These are phyloP conservation scores for Penicillium sclerotiorum DNA, from an alignment of 2,329 filamentous ascomycete species.

Conservation along the genomic window DNA sequence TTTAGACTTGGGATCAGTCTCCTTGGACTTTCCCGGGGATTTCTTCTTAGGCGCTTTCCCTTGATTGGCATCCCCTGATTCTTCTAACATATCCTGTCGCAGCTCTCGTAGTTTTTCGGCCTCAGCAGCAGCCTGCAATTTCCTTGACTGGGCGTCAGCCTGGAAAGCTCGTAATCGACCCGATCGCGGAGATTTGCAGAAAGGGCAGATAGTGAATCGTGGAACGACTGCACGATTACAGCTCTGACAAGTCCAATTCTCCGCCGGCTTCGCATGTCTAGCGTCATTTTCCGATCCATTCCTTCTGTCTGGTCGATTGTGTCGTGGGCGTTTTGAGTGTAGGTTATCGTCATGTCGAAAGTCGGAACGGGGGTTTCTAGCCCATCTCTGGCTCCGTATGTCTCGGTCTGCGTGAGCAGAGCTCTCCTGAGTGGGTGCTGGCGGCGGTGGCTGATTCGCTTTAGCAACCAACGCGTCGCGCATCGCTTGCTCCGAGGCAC, in stretches of 20 bases:
- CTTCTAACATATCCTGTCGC: slow-evolving; percentile 20
- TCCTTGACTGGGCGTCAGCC: slow-evolving; percentile 12
- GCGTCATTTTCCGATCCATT: background rate
- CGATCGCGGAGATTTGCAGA: slow-evolving; percentile 25
- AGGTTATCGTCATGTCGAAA: background rate
- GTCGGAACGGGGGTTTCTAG: background rate
- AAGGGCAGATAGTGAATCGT: slow-evolving; percentile 15
- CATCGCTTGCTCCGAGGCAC: slow-evolving; percentile 22
- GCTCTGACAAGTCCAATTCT: slow-evolving; percentile 18
- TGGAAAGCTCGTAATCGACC: slow-evolving; percentile 3
- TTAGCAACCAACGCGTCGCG: slow-evolving; percentile 3
- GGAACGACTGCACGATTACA: slow-evolving; percentile 15
- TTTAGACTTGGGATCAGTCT: background rate
- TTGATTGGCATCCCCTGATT: slow-evolving; percentile 14
- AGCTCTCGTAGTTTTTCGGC: no score
- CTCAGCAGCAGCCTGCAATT: no score
- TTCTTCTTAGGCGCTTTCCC: background rate
- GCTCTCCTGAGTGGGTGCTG: background rate
- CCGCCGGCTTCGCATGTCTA: background rate
- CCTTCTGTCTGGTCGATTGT: background rate
- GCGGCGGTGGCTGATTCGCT: background rate
- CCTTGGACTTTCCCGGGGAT: no score
- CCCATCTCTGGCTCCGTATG: background rate
- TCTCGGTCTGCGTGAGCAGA: background rate
- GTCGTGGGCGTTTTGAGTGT: background rate